A percentile compares a stretch with the other conserved stretches of the same genome.
These are phyloP conservation scores for Pseudozyma sp. DNA, from an alignment of 1,284 basidiomycete species.

Conservation along the genomic window DNA sequence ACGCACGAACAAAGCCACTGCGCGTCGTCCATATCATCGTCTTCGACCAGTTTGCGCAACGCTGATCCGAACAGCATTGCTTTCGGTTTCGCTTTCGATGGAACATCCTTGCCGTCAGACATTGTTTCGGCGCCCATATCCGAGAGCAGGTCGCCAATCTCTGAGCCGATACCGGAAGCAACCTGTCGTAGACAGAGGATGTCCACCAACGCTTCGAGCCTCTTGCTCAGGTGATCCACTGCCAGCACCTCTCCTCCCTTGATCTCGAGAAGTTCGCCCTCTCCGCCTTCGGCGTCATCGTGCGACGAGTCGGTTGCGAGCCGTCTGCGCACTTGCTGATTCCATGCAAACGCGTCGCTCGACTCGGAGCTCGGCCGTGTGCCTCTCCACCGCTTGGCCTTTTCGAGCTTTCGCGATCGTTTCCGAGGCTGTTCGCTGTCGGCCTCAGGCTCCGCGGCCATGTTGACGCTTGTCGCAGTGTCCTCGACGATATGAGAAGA, in stretches of 20 bases:
- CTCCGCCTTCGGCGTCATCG: slow-evolving; percentile 19
- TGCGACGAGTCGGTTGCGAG: slow-evolving; percentile 24
- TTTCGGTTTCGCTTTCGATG: neutral
- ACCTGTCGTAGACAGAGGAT: slow-evolving; percentile 47
- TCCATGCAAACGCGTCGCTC: slow-evolving; percentile 45
- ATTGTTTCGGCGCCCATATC: slow-evolving; percentile 5
- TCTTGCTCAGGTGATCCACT: slow-evolving; percentile 39
- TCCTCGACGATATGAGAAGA: neutral
- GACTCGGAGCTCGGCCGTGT: slow-evolving; percentile 18
- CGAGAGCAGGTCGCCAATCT: slow-evolving; percentile 31
- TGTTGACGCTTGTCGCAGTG: neutral
- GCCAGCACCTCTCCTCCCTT: slow-evolving; percentile 29
- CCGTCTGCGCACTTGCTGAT: slow-evolving; percentile 17
- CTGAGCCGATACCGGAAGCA: slow-evolving; percentile 29
- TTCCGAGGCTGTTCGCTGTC: slow-evolving; percentile 20
- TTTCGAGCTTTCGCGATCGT: slow-evolving; percentile 43
- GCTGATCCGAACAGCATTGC: slow-evolving; percentile 35
- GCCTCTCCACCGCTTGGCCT: slow-evolving; percentile 41
- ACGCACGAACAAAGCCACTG: slow-evolving; percentile 63
- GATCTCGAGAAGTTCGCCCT: slow-evolving; percentile 30
- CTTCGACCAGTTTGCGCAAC: slow-evolving; percentile 33
- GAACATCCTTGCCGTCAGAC: neutral
- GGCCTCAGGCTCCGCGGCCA: neutral
- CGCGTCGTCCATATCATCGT: slow-evolving; percentile 63
- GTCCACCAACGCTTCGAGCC: slow-evolving; percentile 48